Evolutionary conservation across 371 early-diverging fungal genomes (phyloP).

Genomic region (Saksenaea vasiformis): DNA sequence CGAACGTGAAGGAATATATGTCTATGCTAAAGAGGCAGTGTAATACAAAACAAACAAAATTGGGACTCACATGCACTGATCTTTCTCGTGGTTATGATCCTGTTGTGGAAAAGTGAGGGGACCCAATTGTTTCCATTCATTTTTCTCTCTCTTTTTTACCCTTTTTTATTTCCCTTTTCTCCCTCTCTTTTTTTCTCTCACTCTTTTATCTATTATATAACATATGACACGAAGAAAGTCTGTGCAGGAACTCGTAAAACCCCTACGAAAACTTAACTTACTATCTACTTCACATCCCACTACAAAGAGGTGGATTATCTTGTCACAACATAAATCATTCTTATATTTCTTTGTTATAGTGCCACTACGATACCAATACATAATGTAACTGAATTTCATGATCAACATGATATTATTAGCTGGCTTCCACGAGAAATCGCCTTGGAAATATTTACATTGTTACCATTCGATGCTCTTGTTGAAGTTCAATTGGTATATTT

Average conservation of each 20-base stretch:
- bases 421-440: conserved; percentile 40
- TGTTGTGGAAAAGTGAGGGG: conserved; percentile 17
- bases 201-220: neutral
- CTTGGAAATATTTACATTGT: conserved; percentile 28
- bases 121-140: conserved; percentile 6
- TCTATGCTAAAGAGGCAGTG: conserved; percentile 36
- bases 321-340: neutral
- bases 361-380: neutral
- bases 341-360: neutral
- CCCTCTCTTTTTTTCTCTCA: neutral
- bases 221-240: conserved; percentile 38
- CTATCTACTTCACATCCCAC: conserved; percentile 12
- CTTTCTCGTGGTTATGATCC: conserved; percentile 5
- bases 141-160: conserved; percentile 15
- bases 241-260: conserved; percentile 38
- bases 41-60: conserved; percentile 1
- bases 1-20: conserved; percentile 57
- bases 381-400: conserved; percentile 15
- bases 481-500: conserved; percentile 38
- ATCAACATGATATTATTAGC: conserved; percentile 24
- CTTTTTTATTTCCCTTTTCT: conserved; percentile 13
- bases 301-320: conserved; percentile 15
- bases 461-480: conserved; percentile 40
- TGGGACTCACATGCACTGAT: conserved; percentile 6
- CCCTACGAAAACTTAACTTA: conserved; percentile 32